Evolutionary conservation across 805 yeast genomes (phyloP).

Genomic region (Brettanomyces sp.): DNA sequence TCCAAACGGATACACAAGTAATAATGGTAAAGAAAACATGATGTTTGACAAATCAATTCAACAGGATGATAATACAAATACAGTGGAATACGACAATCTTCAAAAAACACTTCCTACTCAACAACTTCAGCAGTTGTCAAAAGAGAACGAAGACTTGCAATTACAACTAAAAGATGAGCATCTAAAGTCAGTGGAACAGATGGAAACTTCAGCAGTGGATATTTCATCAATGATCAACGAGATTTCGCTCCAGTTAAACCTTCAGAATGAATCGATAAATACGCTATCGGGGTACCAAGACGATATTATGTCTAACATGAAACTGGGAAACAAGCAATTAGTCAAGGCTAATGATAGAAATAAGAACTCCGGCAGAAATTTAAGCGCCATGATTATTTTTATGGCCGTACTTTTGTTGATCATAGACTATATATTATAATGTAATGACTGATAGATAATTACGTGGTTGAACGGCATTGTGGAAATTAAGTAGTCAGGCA

Average conservation of each 20-base stretch:
- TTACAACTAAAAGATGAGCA: conserved; percentile 51
- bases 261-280: conserved; percentile 64
- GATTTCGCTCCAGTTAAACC: conserved; percentile 58
- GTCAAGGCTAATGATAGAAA: conserved; percentile 59
- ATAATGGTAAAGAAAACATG: neutral
- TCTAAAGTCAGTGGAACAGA: conserved; percentile 46
- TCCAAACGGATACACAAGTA: neutral
- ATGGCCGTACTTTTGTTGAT: conserved; percentile 49
- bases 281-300: conserved; percentile 58
- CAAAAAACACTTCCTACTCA: conserved; percentile 28
- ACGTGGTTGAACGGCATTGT: neutral
- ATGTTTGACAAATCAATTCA: no score
- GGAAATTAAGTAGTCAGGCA: no score
- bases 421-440: conserved; percentile 36
- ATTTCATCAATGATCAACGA: conserved; percentile 70
- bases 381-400: conserved; percentile 44
- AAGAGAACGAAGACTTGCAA: conserved; percentile 48
- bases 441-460: neutral
- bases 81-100: conserved; percentile 27
- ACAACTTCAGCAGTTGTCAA: conserved; percentile 47
- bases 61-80: conserved; percentile 12
- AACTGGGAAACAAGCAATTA: conserved; percentile 62
- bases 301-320: conserved; percentile 54
- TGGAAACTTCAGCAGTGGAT: conserved; percentile 59
- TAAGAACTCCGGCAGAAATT: conserved; percentile 47